Evolutionary conservation across 2,329 filamentous ascomycete species (phyloP).

Genomic region (Ophiocordyceps camponoti-rufipedis): DNA sequence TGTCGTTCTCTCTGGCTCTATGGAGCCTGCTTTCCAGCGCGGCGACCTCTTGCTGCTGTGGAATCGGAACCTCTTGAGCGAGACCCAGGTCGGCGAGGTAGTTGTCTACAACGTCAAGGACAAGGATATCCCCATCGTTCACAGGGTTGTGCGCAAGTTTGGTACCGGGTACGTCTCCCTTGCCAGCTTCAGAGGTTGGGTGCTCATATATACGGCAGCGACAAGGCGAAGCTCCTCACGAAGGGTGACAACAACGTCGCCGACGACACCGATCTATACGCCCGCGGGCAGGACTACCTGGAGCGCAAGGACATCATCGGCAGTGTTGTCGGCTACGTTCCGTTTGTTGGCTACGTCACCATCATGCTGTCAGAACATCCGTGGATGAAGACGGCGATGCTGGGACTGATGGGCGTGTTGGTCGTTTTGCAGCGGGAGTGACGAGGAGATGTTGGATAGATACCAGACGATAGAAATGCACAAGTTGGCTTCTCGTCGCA

Average conservation of each 20-base stretch:
- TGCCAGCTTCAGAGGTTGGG: background rate
- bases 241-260: constrained; percentile 95
- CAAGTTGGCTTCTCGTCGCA: background rate
- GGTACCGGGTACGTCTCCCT: constrained; percentile 29
- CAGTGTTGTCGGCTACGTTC: constrained; percentile 79
- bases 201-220: constrained; percentile 14
- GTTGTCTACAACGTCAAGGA: constrained; percentile 63
- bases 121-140: constrained; percentile 96
- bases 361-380: constrained; percentile 91
- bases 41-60: constrained; percentile 61
- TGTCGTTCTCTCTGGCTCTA: constrained; percentile 67
- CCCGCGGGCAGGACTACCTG: constrained; percentile 70
- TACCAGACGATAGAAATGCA: background rate
- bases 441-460: background rate
- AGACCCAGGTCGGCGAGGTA: constrained; percentile 37
- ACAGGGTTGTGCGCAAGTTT: constrained; percentile 68
- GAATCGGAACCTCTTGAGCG: constrained; percentile 46
- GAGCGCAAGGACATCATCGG: constrained; percentile 82
- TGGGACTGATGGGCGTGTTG: constrained; percentile 87
- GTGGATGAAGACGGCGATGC: constrained; percentile 89
- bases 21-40: constrained; percentile 69
- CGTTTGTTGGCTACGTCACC: constrained; percentile 91
- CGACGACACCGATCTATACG: constrained; percentile 81
- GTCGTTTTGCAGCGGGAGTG: constrained; percentile 86
- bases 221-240: constrained; percentile 59